Conservation (phyloP, 768 basidiomycete genomes). For the Mycena rebaudengoi region DNA sequence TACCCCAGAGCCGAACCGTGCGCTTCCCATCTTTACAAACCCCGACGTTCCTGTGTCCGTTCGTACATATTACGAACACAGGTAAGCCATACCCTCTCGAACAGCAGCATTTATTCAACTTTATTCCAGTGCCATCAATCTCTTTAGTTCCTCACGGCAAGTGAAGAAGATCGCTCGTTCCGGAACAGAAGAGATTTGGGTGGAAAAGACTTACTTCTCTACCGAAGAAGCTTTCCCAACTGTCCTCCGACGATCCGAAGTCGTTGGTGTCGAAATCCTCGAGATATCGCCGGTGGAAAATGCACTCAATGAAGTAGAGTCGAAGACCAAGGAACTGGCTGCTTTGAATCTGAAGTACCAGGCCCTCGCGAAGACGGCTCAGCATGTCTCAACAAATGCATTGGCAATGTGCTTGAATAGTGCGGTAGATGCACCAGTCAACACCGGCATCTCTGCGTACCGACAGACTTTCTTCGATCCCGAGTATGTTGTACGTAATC, state of each 20-base stretch:
- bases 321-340: conserved; percentile 80
- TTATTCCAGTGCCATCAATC: conserved; percentile 72
- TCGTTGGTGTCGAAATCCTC: conserved; percentile 71
- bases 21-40: conserved; percentile 81
- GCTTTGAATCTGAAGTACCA: conserved; percentile 76
- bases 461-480: conserved; percentile 79
- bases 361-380: conserved; percentile 79
- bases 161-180: conserved; percentile 70
- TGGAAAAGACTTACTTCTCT: conserved; percentile 88
- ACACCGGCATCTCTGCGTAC: conserved; percentile 81
- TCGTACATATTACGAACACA: conserved; percentile 88
- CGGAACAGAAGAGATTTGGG: conserved; percentile 79
- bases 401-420: conserved; percentile 88
- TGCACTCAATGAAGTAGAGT: conserved; percentile 82
- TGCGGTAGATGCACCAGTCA: conserved; percentile 83
- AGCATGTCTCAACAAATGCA: conserved; percentile 78
- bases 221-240: conserved; percentile 93
- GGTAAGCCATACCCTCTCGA: conserved; percentile 48
- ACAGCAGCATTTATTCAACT: conserved; percentile 1
- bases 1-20: conserved; percentile 83
- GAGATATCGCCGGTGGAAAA: conserved; percentile 89
- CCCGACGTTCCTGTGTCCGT: conserved; percentile 84
- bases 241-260: conserved; percentile 88
- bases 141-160: conserved; percentile 82
- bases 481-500: conserved; percentile 71